These are phyloP conservation scores for Nicotiana undulata DNA, from an alignment of 257 asterid species.

Conservation along the genomic window DNA sequence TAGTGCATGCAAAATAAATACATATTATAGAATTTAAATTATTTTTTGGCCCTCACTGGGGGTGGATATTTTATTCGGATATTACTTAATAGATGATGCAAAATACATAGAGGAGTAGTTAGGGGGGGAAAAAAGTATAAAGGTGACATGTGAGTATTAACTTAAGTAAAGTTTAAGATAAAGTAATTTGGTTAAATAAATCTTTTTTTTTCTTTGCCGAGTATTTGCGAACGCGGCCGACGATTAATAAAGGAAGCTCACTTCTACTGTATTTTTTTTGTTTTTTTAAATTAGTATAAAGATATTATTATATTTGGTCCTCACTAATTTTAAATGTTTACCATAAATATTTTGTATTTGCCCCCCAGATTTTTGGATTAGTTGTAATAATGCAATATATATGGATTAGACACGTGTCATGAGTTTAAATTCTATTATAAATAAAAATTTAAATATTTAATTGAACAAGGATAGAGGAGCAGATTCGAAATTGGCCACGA, in stretches of 20 bases:
- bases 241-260: constrained; percentile 11
- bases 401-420: not conserved
- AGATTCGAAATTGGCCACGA: not conserved
- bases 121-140: not conserved
- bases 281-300: not conserved
- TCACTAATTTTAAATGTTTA: no score
- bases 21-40: no score
- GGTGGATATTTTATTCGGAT: no score
- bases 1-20: no score
- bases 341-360: no score
- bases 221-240: not conserved
- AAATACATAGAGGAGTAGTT: not conserved
- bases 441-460: no score
- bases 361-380: not conserved
- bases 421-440: not conserved
- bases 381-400: not conserved
- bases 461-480: not conserved
- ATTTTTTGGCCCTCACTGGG: no score
- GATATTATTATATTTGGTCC: not conserved
- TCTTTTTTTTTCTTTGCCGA: not conserved
- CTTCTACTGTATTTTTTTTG: not conserved
- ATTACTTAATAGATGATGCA: no score
- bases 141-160: not conserved
- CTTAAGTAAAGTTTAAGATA: not conserved
- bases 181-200: not conserved